A percentile compares a stretch with the other conserved stretches of the same genome.
Conservation (phyloP, 2,329 filamentous ascomycete genomes). For the Aspergillus nomiae region DNA sequence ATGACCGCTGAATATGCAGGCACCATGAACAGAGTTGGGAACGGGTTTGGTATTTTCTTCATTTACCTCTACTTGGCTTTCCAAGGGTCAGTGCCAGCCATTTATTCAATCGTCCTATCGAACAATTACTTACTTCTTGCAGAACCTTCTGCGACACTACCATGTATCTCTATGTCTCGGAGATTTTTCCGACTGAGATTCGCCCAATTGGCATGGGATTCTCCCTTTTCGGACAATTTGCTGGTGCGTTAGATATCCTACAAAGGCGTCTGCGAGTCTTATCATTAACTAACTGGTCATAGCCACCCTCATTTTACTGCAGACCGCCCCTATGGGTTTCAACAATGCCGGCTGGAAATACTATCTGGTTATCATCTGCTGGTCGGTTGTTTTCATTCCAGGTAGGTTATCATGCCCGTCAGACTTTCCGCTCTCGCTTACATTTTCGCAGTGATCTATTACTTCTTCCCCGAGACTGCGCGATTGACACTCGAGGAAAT, state of each 20-base stretch:
- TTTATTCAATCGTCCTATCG: background rate
- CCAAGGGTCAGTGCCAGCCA: conserved; percentile 40
- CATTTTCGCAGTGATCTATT: conserved; percentile 41
- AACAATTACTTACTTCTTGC: conserved; percentile 11
- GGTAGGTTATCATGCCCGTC: conserved; percentile 18
- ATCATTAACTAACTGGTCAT: conserved; percentile 3
- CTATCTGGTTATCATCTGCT: conserved; percentile 51
- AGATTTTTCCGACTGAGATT: conserved; percentile 54
- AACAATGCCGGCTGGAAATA: conserved; percentile 53
- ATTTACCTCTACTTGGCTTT: conserved; percentile 53
- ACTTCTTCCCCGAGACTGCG: conserved; percentile 49
- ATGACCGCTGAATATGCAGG: conserved; percentile 42
- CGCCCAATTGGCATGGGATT: conserved; percentile 56
- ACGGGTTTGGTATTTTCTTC: conserved; percentile 44
- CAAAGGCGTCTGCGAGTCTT: background rate
- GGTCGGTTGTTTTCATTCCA: conserved; percentile 47
- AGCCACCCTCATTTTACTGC: conserved; percentile 52
- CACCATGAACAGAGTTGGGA: conserved; percentile 44
- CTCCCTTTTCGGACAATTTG: conserved; percentile 54
- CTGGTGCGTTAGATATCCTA: conserved; percentile 26
- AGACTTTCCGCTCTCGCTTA: conserved; percentile 6
- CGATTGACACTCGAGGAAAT: conserved; percentile 50
- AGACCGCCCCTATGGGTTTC: conserved; percentile 50
- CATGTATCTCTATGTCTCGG: conserved; percentile 50
- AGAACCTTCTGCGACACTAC: conserved; percentile 51